Base-by-base conservation (phyloP, 257 asterid species). In the Agastache rugosa region DNA sequence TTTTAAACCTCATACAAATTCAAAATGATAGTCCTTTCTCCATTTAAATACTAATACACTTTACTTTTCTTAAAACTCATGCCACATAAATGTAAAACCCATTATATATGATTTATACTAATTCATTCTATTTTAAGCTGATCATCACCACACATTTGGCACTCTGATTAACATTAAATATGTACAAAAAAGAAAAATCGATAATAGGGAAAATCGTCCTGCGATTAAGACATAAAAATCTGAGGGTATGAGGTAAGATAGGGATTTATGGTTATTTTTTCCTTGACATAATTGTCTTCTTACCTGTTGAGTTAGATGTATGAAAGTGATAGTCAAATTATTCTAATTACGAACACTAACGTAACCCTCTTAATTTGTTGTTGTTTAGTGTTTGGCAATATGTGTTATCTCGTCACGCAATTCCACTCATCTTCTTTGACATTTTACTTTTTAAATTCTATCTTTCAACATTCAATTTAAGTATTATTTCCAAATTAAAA, bases 301-400 rank as follows among this genome's bases (percentile, higher is more conserved):
- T 54, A 74, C 39, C 10, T 64, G 60, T 53, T 68, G 61, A 42
- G 76, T 71, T 77, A 50, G 79, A 73, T 55, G 51, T 39, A 64
- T 77, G 95, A 89, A 80, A 87, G 83, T 77, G 96, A 87, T 77
- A 80, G 88, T 83, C 82, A 78, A 67, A 77, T 72, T 74, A 81
- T 44, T 82, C 54, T 72, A 69, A 62, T 75, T 67, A 20, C 37
- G 53, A 77, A 60, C n/a, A 25, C 34, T 65, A 54, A 50, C 67
- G 67, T 55, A 55, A 58, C 56, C 54, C 65, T 61, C 63, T 54
- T 44, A 27, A n/a, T 56, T 23, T 71, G 29, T 65, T 77, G 78
- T 73, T 37, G 74, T 62, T 5, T 69, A 51, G 63, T 74, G 71
- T 78, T 81, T 81, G 87, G 77, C 69, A 19, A 12, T 42, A 54